Percentiles rank a stretch among this genome's conserved stretches.
phyloP scores from a whole-genome alignment of 2,329 filamentous ascomycete genomes.

The Aureobasidium vineae region DNA sequence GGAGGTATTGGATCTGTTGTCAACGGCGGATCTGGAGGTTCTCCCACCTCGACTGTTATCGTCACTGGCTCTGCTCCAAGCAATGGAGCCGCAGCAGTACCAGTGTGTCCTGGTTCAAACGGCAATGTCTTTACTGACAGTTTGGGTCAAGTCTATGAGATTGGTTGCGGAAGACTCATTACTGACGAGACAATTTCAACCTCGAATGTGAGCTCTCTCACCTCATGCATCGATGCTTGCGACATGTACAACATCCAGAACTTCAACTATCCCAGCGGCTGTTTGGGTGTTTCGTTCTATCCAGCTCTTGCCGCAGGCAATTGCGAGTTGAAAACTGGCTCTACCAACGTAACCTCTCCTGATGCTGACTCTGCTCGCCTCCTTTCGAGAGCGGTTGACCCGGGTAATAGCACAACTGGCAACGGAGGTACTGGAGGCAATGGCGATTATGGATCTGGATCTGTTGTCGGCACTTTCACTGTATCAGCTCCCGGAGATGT shows the following conservation, averaged over 20 bases:
- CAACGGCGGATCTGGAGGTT: neutral
- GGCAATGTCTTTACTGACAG: constrained; percentile 31
- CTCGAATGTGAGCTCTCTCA: constrained; percentile 32
- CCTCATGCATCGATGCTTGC: constrained; percentile 36
- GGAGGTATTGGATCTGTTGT: neutral
- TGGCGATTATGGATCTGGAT: constrained; percentile 25
- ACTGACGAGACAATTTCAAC: constrained; percentile 31
- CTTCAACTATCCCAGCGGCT: constrained; percentile 32
- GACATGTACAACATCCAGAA: constrained; percentile 36
- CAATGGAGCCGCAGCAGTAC: constrained; percentile 28
- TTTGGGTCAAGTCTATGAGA: constrained; percentile 35
- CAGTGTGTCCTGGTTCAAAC: constrained; percentile 34
- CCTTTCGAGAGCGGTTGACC: constrained; percentile 27
- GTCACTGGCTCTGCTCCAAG: neutral
- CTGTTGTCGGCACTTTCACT: constrained; percentile 26
- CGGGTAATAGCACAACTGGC: constrained; percentile 29
- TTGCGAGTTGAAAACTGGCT: constrained; percentile 33
- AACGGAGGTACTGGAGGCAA: constrained; percentile 23
- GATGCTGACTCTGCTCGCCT: constrained; percentile 31
- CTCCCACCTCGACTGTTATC: neutral
- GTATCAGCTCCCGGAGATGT: neutral
- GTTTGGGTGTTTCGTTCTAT: constrained; percentile 34
- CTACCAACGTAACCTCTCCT: constrained; percentile 20
- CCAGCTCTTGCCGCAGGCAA: constrained; percentile 29
- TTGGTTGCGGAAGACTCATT: constrained; percentile 33